Percentiles rank a stretch among this genome's conserved stretches.
These are phyloP conservation scores for Corynespora cassiicola DNA, from an alignment of 2,329 filamentous ascomycete species.

Conservation along the genomic window DNA sequence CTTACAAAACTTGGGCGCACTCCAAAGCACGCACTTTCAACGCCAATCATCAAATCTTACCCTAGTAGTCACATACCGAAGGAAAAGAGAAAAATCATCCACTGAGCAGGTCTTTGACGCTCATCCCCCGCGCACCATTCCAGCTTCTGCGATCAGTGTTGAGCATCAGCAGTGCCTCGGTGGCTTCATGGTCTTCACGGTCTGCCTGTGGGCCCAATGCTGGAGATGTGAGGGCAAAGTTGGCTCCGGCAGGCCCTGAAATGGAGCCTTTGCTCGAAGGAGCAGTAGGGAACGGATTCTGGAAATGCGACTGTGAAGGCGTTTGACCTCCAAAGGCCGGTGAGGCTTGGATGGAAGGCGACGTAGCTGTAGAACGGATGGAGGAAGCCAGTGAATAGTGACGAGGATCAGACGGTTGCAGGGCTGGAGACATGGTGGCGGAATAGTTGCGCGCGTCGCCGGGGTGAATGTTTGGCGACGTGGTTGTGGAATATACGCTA, in stretches of 20 bases:
- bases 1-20: too few relatives aligned
- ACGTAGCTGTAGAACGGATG: conserved; percentile 42
- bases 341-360: conserved; percentile 42
- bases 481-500: conserved; percentile 44
- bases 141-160: conserved; percentile 74
- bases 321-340: conserved; percentile 52
- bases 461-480: conserved; percentile 47
- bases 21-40: too few relatives aligned
- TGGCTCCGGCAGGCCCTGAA: conserved; percentile 30
- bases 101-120: conserved; percentile 54
- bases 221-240: conserved; percentile 44
- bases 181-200: conserved; percentile 72
- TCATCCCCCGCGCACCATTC: conserved; percentile 50
- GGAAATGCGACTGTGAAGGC: conserved; percentile 33
- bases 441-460: conserved; percentile 56
- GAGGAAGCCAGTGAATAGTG: conserved; percentile 54
- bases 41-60: too few relatives aligned
- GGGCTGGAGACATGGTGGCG: conserved; percentile 47
- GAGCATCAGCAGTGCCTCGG: conserved; percentile 85
- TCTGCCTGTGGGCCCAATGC: conserved; percentile 44
- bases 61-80: too few relatives aligned
- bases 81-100: too few relatives aligned
- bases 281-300: conserved; percentile 35
- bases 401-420: conserved; percentile 53
- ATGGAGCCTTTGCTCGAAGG: conserved; percentile 29